A percentile compares a stretch with the other conserved stretches of the same genome.
Evolutionary conservation across 257 asterid genomes (phyloP).

Genomic region (Solanum appendiculatum): DNA sequence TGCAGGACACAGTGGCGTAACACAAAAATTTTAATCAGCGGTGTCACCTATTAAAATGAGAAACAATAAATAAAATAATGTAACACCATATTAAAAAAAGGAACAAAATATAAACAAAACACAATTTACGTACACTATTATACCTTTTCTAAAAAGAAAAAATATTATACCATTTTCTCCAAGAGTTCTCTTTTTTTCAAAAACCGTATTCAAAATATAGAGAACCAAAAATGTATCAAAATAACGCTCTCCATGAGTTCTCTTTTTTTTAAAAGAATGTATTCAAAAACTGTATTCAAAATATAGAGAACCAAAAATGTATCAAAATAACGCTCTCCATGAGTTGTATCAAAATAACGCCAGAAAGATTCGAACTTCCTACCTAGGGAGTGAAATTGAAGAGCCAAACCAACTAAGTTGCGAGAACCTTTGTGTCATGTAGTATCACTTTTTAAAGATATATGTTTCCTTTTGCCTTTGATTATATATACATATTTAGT

Average conservation of each 20-base stretch:
- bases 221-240: no score
- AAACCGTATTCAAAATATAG: no score
- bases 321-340: no score
- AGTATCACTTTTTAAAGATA: not conserved
- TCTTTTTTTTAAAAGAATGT: no score
- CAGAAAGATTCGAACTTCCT: not conserved
- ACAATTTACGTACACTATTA: not conserved
- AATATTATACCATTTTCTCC: not conserved
- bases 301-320: not conserved
- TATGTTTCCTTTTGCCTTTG: not conserved
- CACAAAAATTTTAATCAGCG: no score
- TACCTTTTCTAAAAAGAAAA: not conserved
- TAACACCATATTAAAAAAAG: not conserved
- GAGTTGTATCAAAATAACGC: no score
- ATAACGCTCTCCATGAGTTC: no score
- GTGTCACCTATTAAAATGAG: not conserved
- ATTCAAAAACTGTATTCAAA: not conserved
- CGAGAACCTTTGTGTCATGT: not conserved
- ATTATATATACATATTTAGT: not conserved
- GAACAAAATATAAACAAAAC: not conserved
- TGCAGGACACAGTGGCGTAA: no score
- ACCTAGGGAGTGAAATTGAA: not conserved
- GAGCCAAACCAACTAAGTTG: no score
- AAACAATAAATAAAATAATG: not conserved
- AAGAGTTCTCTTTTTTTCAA: no score